phyloP scores from a whole-genome alignment of 306 rosid species.

The Acacia melanoxylon region DNA sequence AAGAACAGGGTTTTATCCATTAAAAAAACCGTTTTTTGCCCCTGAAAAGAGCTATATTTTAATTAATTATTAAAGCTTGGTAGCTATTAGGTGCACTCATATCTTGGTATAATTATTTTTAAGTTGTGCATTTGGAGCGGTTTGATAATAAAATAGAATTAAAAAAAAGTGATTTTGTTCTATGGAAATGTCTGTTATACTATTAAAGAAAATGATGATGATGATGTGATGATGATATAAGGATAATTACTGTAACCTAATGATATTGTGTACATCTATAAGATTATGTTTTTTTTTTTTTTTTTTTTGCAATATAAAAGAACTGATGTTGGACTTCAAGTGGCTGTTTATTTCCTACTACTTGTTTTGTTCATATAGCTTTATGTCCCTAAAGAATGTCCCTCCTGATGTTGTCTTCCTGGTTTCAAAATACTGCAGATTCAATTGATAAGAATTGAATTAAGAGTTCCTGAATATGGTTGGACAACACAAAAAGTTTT shows the following conservation, averaged over 20 bases:
- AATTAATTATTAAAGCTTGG: not conserved
- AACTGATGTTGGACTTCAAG: not conserved
- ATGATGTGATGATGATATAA: not conserved
- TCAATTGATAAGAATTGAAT: slow-evolving; percentile 87
- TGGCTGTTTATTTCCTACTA: not conserved
- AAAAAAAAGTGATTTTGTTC: not conserved
- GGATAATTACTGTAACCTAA: not conserved
- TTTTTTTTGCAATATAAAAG: not conserved
- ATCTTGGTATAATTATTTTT: not conserved
- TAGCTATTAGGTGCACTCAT: not conserved
- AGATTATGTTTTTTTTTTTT: not conserved
- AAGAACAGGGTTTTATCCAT: not conserved
- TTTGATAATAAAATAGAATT: not conserved
- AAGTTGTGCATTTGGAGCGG: not conserved
- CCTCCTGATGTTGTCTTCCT: slow-evolving; percentile 11
- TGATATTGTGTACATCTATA: not conserved
- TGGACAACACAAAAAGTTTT: slow-evolving; percentile 98
- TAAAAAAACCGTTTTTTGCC: not conserved
- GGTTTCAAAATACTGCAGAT: slow-evolving; percentile 43
- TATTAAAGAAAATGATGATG: not conserved
- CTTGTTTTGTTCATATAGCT: not conserved
- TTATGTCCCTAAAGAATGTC: not conserved
- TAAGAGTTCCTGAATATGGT: slow-evolving; percentile 93
- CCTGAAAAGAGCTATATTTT: not conserved
- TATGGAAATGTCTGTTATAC: not conserved